phyloP scores from a whole-genome alignment of 768 basidiomycete genomes.

The Crucibulum laeve region DNA sequence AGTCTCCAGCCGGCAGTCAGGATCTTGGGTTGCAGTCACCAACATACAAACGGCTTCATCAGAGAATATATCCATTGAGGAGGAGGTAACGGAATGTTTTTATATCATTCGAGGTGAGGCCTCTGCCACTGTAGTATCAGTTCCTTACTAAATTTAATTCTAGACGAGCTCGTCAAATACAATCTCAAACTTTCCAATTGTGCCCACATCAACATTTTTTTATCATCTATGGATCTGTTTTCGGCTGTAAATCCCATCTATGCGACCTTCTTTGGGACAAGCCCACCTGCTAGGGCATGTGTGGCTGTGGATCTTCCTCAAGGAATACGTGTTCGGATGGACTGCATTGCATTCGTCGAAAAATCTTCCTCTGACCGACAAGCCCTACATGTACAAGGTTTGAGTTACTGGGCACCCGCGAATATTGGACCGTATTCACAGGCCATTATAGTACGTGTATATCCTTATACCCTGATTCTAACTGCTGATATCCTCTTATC shows the following conservation, averaged over 20 bases:
- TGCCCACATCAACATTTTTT: conserved; percentile 75
- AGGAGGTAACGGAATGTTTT: conserved; percentile 74
- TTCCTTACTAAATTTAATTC: background rate
- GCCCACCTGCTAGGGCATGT: conserved; percentile 94
- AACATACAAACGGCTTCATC: conserved; percentile 38
- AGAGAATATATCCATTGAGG: conserved; percentile 46
- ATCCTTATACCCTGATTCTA: background rate
- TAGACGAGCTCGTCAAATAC: conserved; percentile 51
- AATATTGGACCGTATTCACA: conserved; percentile 99
- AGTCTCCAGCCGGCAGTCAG: conserved; percentile 23
- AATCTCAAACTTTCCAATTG: conserved; percentile 53
- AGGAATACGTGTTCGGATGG: conserved; percentile 58
- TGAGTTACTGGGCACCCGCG: conserved; percentile 99
- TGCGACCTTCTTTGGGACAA: conserved; percentile 77
- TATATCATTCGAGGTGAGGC: conserved; percentile 51
- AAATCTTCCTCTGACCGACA: conserved; percentile 40
- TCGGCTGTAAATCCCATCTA: conserved; percentile 75
- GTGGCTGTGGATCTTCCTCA: conserved; percentile 72
- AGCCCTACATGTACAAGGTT: conserved; percentile 88
- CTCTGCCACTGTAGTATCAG: background rate
- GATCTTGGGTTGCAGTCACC: conserved; percentile 67
- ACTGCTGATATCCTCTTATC: conserved; percentile 1
- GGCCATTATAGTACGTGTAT: conserved; percentile 65
- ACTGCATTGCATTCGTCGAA: conserved; percentile 73
- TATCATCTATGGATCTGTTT: conserved; percentile 83